phyloP scores from a whole-genome alignment of 768 basidiomycete species.

The Lentinula raphanica region DNA sequence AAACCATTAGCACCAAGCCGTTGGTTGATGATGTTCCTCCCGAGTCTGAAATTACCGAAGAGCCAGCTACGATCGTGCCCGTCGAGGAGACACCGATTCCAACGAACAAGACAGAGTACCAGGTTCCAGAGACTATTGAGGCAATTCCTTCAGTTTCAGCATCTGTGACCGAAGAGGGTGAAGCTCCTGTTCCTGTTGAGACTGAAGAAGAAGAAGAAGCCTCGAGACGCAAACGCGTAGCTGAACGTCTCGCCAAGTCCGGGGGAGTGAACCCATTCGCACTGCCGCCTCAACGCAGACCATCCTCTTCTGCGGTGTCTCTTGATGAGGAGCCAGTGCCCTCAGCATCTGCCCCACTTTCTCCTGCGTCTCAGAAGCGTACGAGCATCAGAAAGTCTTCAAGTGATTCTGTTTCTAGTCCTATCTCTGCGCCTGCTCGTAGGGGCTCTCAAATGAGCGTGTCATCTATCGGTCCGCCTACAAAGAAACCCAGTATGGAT shows the following conservation, averaged over 20 bases:
- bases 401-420: neutral
- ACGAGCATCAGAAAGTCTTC: neutral
- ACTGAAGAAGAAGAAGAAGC: slow-evolving; percentile 47
- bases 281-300: slow-evolving; percentile 22
- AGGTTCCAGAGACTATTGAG: slow-evolving; percentile 2
- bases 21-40: neutral
- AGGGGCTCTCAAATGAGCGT: slow-evolving; percentile 1
- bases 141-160: neutral
- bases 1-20: neutral
- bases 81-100: slow-evolving; percentile 1
- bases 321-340: neutral
- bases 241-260: slow-evolving; percentile 56
- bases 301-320: neutral
- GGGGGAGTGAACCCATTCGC: slow-evolving; percentile 57
- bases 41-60: neutral
- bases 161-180: neutral
- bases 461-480: slow-evolving; percentile 14
- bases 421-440: neutral
- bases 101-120: neutral
- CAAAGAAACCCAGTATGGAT: slow-evolving; percentile 16
- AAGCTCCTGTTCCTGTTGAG: neutral
- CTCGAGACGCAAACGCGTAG: slow-evolving; percentile 50
- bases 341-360: neutral
- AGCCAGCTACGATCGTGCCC: neutral
- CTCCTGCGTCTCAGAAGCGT: slow-evolving; percentile 3